Evolutionary conservation across 208 protist genomes (phyloP).

Genomic region (Tritrichomonas foetus): DNA sequence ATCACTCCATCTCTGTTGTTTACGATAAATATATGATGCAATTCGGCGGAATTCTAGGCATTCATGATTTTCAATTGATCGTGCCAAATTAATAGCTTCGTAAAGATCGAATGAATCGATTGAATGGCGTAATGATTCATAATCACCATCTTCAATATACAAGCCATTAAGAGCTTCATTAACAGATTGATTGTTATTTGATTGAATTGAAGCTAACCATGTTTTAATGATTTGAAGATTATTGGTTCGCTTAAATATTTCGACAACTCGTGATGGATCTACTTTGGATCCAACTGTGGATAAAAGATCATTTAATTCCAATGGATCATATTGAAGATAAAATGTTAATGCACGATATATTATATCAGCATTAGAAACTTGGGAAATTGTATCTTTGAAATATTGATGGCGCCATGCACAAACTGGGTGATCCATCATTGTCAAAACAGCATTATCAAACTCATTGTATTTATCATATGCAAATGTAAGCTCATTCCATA

Average conservation of each 20-base stretch:
- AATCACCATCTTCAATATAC: slow-evolving; percentile 98
- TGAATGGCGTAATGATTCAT: slow-evolving; percentile 79
- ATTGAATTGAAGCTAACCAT: slow-evolving; percentile 83
- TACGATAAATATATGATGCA: slow-evolving; percentile 86
- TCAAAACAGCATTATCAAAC: slow-evolving; percentile 88
- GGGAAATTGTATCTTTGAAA: slow-evolving; percentile 90
- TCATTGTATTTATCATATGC: slow-evolving; percentile 95
- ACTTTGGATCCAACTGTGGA: slow-evolving; percentile 75
- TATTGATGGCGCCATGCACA: slow-evolving; percentile 86
- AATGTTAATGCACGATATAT: slow-evolving; percentile 90
- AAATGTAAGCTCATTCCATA: slow-evolving; percentile 85
- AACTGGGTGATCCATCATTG: slow-evolving; percentile 92
- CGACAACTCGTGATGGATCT: slow-evolving; percentile 91
- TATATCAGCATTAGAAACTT: slow-evolving; percentile 87
- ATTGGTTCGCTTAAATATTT: slow-evolving; percentile 68
- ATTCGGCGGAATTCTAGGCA: slow-evolving; percentile 97
- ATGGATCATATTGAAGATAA: slow-evolving; percentile 79
- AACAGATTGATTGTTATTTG: slow-evolving; percentile 72
- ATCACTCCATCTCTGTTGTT: slow-evolving; percentile 62
- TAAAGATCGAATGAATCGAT: slow-evolving; percentile 91
- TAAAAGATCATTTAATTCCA: slow-evolving; percentile 86
- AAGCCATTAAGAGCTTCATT: slow-evolving; percentile 96
- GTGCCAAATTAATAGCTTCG: slow-evolving; percentile 85
- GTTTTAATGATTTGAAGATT: slow-evolving; percentile 82
- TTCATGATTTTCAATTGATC: slow-evolving; percentile 88